Evolutionary conservation across 2,329 filamentous ascomycete species (phyloP), one percentile per base, ranked within the genome.

Genomic region (Sporothrix inflata): DNA sequence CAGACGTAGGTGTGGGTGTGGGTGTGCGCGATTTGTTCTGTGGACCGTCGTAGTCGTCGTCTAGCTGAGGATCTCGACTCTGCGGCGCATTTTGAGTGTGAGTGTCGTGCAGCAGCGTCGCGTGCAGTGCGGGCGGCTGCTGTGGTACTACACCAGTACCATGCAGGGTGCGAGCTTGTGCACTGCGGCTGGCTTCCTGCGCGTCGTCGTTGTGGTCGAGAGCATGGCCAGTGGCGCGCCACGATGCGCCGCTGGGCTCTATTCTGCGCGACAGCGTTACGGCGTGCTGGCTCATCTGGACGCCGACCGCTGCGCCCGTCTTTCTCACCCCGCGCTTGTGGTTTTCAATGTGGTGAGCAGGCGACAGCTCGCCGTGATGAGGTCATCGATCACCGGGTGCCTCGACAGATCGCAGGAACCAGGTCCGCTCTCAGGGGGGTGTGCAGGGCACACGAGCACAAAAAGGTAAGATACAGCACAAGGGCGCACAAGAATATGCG

Each of bases 161-260:
- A 51, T 69, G 49, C 67, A 40, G 51, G 24, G 51, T 14, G 34
- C 69, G 69, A 42, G 71, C 67, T 61, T 71, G 67, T 34, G n/a
- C 49, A 27, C 68, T 73, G 73, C 60, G 74, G 69, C 72, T 57
- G 67, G 70, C 76, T 42, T 30, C 55, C 30, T 69, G 42, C 45
- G 19, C 34, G 14, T 55, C 24, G 55, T 27, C 67, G 57, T 74
- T 71, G 67, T 74, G 68, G 68, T 19, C 40, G 51, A 27, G 19
- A 27, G 42, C 55, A 60, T 34, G 71, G 74, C 75, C 78, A 75
- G 77, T 75, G 74, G 76, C 75, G 74, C 76, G 77, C 77, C 77
- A 74, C 72, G 74, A 73, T 78, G 77, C 79, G 77, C 76, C 75
- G 72, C 71, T 49, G 55, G 63, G 63, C 8, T 40, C 24, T 55